These are phyloP conservation scores for Rosa rugosa DNA, from an alignment of 306 rosid genomes.

Conservation along the genomic window DNA sequence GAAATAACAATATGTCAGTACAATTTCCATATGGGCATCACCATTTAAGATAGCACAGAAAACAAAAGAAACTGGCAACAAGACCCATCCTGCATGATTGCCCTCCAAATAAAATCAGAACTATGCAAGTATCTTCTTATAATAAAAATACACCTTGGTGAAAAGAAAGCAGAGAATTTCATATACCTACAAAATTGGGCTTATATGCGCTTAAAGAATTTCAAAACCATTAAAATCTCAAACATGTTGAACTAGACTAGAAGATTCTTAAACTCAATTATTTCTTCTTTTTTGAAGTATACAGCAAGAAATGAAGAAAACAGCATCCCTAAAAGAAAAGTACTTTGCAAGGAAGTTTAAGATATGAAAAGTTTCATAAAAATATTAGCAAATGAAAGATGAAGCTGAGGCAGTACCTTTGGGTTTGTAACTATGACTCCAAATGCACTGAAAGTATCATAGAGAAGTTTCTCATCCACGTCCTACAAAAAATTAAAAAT, in stretches of 20 bases:
- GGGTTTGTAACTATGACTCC: conserved; percentile 98
- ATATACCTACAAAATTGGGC: neutral
- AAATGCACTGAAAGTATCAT: conserved; percentile 98
- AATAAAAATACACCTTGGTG: neutral
- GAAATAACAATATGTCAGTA: conserved; percentile 24
- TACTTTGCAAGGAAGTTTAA: neutral
- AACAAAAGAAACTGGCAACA: neutral
- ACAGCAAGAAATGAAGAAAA: neutral
- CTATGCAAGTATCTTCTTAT: neutral
- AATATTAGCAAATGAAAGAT: conserved; percentile 7
- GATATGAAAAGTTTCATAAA: neutral
- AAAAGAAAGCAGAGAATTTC: neutral
- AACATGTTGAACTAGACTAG: too few relatives aligned
- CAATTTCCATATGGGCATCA: neutral
- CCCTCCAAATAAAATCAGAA: neutral
- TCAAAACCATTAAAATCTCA: neutral
- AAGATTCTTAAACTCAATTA: neutral
- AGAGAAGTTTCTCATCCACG: conserved; percentile 95
- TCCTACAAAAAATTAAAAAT: conserved; percentile 53
- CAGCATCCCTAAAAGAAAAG: neutral
- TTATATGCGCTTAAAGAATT: neutral
- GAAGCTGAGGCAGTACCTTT: conserved; percentile 51
- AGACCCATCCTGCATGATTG: neutral
- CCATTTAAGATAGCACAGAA: neutral
- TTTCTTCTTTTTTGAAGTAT: neutral